Evolutionary conservation across 345 rosid species (phyloP), one percentile per base, ranked within the genome.

Genomic region (Pelargonium nanum): DNA sequence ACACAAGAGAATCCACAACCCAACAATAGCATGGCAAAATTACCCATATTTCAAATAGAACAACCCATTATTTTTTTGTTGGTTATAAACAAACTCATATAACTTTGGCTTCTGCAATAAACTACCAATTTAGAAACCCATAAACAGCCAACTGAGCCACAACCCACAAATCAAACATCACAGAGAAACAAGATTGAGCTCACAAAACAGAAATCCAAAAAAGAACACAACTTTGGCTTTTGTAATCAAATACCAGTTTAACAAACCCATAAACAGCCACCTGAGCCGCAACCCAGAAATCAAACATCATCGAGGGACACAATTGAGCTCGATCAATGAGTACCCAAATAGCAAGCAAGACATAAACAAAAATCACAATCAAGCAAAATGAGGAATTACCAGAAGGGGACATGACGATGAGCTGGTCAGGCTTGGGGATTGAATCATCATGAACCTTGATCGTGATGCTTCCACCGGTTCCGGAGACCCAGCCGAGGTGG

Each of bases 361-460:
- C 13, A 19, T n/a, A n/a, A 52, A n/a, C 8, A 20, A 52, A 52
- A 52, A 52, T 45, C 32, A 28, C 32, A 3, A 28, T 2, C 32
- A 28, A 7, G 4, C 7, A 28, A 7, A 17, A 40, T 40, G 48
- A 40, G 19, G 48, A 23, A 25, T 59, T 61, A 89, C 97, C 98
- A 78, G 98, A 92, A 76, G 98, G 97, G 55, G 98, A 92, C 96
- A 92, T 82, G 81, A 87, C 50, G 78, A 92, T 81, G 72, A 92
- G 88, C 73, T 89, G 98, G 10, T 71, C 65, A 6, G 80, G 71
- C 66, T 80, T 82, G 54, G 95, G 95, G 56, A 89, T 75, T 57
- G 79, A 81, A 63, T 82, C 83, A 60, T 92, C 98, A 58, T 83
- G 91, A 71, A 78, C 91, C 74, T 87, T 87, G 59, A 80, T 68